Base-by-base conservation (phyloP, 306 rosid species). In the Cucurbita argyrosperma region DNA sequence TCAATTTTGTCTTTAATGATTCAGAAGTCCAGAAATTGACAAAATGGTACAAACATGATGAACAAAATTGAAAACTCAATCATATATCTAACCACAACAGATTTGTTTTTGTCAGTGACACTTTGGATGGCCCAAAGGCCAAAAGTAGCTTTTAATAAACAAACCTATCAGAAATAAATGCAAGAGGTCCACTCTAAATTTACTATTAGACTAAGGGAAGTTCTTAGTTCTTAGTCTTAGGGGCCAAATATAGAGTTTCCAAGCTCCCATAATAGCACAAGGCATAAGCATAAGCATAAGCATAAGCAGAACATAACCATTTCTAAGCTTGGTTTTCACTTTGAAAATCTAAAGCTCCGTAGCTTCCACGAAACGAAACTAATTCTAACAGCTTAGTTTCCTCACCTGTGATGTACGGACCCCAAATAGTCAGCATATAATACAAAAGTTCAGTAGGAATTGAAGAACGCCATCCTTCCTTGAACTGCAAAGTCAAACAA, bases 401-500 rank as follows among this genome's bases (percentile, higher is more conserved):
- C 58, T 70, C 38, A 15, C 46, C 26, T 49, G 46, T 50, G 10
- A 8, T 49, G 54, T 49, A 50, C 18, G 54, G 42, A 21, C 58
- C 12, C n/a, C 74, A 7, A 7, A 11, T 50, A 26, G 23, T 70
- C 59, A 26, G 26, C 59, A 70, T 21, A 70, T 21, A 45, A 68
- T 49, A 70, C 59, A 26, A 35, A 46, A 21, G 12, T 68, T 14
- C 11, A 65, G 7, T 43, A 18, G 35, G 51, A 68, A 47, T 23
- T 30, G 56, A 68, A 70, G 19, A 70, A 68, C 43, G 47, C 40
- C 74, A 50, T 14, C 43, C 26, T 52, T 47, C 54, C 18, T 50
- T 12, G 55, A 70, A 49, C 74, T 70, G 10, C 59, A 70, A 70
- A 70, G 74, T 70, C 74, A 70, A 70, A 50, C n/a, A 49, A 49